These are phyloP conservation scores for Hemileccinum impolitum DNA, from an alignment of 768 basidiomycete genomes.

Conservation along the genomic window DNA sequence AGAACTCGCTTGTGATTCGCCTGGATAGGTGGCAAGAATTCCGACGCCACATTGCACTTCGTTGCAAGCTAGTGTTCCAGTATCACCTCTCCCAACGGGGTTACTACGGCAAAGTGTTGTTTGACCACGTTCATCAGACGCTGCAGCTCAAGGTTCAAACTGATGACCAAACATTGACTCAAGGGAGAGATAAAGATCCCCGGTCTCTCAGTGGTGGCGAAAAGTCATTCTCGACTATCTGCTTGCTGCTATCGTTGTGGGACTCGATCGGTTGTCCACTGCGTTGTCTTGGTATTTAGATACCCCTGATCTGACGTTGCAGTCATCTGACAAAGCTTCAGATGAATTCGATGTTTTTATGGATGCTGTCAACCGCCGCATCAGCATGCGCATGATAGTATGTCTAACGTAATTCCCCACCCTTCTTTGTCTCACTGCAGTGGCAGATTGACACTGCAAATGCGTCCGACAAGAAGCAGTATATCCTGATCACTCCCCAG, in stretches of 20 bases:
- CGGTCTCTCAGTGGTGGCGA: slow-evolving; percentile 89
- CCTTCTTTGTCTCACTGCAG: slow-evolving; percentile 4
- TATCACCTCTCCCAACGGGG: slow-evolving; percentile 82
- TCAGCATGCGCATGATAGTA: slow-evolving; percentile 96
- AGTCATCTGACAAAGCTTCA: slow-evolving; percentile 24
- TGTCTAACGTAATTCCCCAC: slow-evolving; percentile 16
- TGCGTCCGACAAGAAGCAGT: slow-evolving; percentile 84
- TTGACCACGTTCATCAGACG: slow-evolving; percentile 69
- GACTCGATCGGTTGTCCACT: slow-evolving; percentile 93
- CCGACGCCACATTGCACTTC: slow-evolving; percentile 82
- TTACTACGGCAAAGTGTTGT: slow-evolving; percentile 85
- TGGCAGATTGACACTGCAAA: slow-evolving; percentile 85
- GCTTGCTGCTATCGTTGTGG: slow-evolving; percentile 92
- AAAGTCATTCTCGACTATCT: slow-evolving; percentile 96
- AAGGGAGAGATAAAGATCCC: slow-evolving; percentile 77
- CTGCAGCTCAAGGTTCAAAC: slow-evolving; percentile 78
- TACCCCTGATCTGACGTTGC: background rate
- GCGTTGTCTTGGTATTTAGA: slow-evolving; percentile 72
- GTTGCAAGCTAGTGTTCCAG: slow-evolving; percentile 80
- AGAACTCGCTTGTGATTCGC: slow-evolving; percentile 61
- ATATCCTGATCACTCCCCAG: slow-evolving; percentile 94
- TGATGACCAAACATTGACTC: slow-evolving; percentile 68
- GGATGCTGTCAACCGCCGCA: slow-evolving; percentile 88
- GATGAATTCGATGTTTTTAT: slow-evolving; percentile 99
- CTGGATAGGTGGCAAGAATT: slow-evolving; percentile 81